Conservation (phyloP, 2,329 filamentous ascomycete species). For the Aspergillus hiratsukae region DNA sequence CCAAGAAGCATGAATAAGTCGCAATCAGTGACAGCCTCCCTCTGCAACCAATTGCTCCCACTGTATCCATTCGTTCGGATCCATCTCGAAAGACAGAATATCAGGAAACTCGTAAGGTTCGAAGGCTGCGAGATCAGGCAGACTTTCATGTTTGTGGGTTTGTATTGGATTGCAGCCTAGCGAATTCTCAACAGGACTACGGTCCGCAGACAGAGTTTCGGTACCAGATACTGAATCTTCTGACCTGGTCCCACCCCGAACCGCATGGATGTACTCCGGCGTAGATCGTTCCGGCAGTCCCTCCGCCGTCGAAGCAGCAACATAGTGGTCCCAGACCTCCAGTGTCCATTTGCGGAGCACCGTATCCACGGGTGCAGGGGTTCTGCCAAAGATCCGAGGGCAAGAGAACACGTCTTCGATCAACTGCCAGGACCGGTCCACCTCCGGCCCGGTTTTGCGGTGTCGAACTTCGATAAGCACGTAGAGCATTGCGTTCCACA, state of each 20-base stretch:
- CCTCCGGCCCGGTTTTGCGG: conserved; percentile 22
- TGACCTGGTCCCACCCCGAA: too few relatives aligned
- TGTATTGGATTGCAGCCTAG: too few relatives aligned
- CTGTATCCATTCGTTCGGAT: conserved; percentile 25
- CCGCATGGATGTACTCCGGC: too few relatives aligned
- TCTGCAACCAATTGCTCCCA: conserved; percentile 23
- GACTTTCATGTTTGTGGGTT: too few relatives aligned
- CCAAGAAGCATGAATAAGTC: too few relatives aligned
- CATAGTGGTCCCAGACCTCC: conserved; percentile 23
- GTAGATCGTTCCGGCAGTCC: conserved; percentile 9
- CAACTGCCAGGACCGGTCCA: conserved; percentile 21
- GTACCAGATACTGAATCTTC: too few relatives aligned
- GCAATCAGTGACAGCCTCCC: too few relatives aligned
- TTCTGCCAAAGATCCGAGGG: too few relatives aligned
- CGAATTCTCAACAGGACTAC: too few relatives aligned
- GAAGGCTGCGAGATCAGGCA: not conserved
- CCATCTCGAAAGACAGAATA: conserved; percentile 21
- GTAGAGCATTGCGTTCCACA: conserved; percentile 30
- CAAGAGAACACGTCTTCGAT: too few relatives aligned
- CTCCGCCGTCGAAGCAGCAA: conserved; percentile 13
- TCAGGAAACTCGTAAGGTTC: conserved; percentile 6
- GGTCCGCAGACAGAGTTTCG: too few relatives aligned
- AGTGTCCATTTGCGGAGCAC: conserved; percentile 26
- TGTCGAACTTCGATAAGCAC: conserved; percentile 27
- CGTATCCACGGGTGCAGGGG: conserved; percentile 20